Evolutionary conservation across 148 eudicot genomes (phyloP), one percentile per base, ranked within the genome.

Genomic region (Cornus controversa): DNA sequence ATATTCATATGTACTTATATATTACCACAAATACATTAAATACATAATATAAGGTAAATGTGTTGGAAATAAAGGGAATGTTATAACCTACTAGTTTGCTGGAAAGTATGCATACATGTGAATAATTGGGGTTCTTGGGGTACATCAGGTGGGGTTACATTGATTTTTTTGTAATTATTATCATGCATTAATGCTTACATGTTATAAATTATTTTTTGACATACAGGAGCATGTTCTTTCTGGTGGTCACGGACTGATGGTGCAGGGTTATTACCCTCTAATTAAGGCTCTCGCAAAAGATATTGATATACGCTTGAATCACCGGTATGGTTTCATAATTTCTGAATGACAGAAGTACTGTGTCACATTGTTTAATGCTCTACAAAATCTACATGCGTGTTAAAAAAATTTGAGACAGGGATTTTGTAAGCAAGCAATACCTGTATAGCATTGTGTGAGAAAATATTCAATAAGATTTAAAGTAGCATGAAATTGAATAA

Each of bases 161-260:
- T 10, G 62, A 54, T 60, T 18, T 47, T 26, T 75, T 11, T 23
- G 45, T 70, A 50, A 27, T 71, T 24, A 50, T 74, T 66, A 11
- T 26, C 24, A 26, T 54, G 4, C 73, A 50, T 75, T 67, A 67
- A 11, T 76, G 76, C 24, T 84, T 73, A 77, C 36, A 20, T 69
- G 67, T 18, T 72, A 26, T 37, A n/a, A 15, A 27, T 53, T 26
- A 40, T 6, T 72, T 31, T 50, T 72, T 69, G 45, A 60, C 82
- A 31, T 83, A 80, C 92, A 96, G 99, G 99, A 96, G 78, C 89
- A 96, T 79, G 97, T 96, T 79, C 97, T 96, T 24, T 70, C 98
- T 70, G 99, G 99, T 77, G 99, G 99, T 81, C 99, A 96, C 82
- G 98, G 99, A 70, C 86, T 96, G 24, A 96, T 96, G 98, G 93